Evolutionary conservation across 2,329 filamentous ascomycete species (phyloP).

Genomic region (Fusarium begoniae): DNA sequence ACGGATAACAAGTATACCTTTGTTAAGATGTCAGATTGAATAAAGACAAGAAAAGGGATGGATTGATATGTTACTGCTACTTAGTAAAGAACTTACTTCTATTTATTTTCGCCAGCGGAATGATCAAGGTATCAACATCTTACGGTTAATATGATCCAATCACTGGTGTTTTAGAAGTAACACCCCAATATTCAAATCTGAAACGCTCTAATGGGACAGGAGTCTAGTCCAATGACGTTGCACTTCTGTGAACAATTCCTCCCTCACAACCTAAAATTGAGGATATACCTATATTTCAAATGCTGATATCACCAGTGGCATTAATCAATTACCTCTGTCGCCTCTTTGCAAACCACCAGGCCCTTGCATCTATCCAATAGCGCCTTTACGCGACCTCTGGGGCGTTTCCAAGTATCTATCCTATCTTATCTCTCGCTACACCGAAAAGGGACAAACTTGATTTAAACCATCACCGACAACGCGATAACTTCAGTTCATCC

Average conservation of each 20-base stretch:
- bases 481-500: constrained; percentile 9
- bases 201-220: constrained; percentile 16
- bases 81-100: background rate
- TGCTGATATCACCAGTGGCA: background rate
- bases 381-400: background rate
- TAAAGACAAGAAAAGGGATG: background rate
- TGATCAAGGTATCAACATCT: background rate
- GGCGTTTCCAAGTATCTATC: background rate
- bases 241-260: constrained; percentile 1
- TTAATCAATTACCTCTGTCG: background rate
- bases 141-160: constrained; percentile 26
- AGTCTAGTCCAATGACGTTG: constrained; percentile 34
- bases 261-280: background rate
- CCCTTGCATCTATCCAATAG: background rate
- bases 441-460: constrained; percentile 24
- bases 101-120: background rate
- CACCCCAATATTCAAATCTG: constrained; percentile 22
- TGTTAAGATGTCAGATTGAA: background rate
- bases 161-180: constrained; percentile 22
- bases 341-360: background rate
- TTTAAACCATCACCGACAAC: constrained; percentile 16
- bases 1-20: background rate
- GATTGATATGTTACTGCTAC: background rate
- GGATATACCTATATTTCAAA: background rate
- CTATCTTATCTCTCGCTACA: constrained; percentile 26